Percentiles rank a stretch among this genome's conserved stretches.
These are phyloP conservation scores for Lentinula detonsa DNA, from an alignment of 768 basidiomycete genomes.

Conservation along the genomic window DNA sequence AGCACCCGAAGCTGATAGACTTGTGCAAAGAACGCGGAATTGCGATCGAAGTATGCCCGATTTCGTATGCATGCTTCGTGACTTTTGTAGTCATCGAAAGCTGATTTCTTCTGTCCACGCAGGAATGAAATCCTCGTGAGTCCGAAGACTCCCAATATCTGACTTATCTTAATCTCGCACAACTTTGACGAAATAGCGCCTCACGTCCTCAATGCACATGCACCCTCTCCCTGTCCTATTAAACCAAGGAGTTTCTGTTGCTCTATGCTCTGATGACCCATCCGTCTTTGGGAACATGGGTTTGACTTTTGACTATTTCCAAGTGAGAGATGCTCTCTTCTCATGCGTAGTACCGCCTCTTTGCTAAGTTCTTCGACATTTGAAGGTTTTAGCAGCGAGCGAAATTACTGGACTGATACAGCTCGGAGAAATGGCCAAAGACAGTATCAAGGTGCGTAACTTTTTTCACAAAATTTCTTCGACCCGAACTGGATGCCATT, in stretches of 20 bases:
- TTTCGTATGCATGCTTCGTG: conserved; percentile 47
- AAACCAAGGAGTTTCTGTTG: conserved; percentile 69
- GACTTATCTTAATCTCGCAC: background rate
- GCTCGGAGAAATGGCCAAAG: conserved; percentile 55
- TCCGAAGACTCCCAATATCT: background rate
- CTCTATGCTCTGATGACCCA: conserved; percentile 71
- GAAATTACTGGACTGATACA: conserved; percentile 62
- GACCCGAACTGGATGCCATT: background rate
- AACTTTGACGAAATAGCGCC: conserved; percentile 33
- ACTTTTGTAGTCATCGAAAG: background rate
- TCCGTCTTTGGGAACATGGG: conserved; percentile 75
- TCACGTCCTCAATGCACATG: conserved; percentile 76
- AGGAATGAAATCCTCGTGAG: conserved; percentile 72
- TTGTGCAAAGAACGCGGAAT: conserved; percentile 59
- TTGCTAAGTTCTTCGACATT: background rate
- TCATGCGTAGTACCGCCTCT: background rate
- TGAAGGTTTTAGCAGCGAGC: conserved; percentile 59
- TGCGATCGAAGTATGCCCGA: conserved; percentile 72
- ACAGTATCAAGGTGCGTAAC: conserved; percentile 49
- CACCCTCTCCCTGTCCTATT: conserved; percentile 69
- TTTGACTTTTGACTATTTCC: conserved; percentile 73
- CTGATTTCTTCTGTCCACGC: background rate
- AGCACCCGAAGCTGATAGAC: conserved; percentile 69
- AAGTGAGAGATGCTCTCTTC: conserved; percentile 32
- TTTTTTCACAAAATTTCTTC: background rate